Evolutionary conservation across 2,329 filamentous ascomycete species (phyloP).

Genomic region (Dissoconium aciculare): DNA sequence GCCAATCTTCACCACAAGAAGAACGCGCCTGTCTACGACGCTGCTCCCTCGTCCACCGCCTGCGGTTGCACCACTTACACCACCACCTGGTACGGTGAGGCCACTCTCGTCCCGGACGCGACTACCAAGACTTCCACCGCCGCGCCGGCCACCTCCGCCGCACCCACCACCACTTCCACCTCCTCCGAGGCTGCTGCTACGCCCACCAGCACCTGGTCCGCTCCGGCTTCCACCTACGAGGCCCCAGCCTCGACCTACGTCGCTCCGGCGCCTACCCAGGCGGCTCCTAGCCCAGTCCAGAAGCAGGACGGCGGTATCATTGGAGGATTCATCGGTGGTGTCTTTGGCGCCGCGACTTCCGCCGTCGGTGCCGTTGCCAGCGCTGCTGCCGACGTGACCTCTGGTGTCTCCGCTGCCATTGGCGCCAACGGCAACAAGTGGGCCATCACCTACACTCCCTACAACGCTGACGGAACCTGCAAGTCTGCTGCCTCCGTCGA

Average conservation of each 20-base stretch:
- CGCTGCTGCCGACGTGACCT: too few species aligned
- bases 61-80: slow-evolving; percentile 65
- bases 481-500: slow-evolving; percentile 27
- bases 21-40: neutral
- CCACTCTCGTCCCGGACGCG: slow-evolving; percentile 28
- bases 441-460: slow-evolving; percentile 37
- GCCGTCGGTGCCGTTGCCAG: slow-evolving; percentile 1
- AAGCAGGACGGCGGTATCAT: slow-evolving; percentile 2
- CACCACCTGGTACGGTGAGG: slow-evolving; percentile 52
- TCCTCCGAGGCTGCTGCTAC: slow-evolving; percentile 3
- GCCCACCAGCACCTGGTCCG: slow-evolving; percentile 17
- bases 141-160: slow-evolving; percentile 6
- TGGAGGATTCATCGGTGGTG: slow-evolving; percentile 2
- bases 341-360: neutral
- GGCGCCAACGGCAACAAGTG: slow-evolving; percentile 30
- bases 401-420: slow-evolving; percentile 7
- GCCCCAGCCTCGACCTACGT: slow-evolving; percentile 14
- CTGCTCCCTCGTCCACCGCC: slow-evolving; percentile 2
- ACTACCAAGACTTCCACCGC: slow-evolving; percentile 7
- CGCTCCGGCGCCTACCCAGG: slow-evolving; percentile 9
- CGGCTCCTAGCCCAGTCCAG: slow-evolving; percentile 1
- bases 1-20: slow-evolving; percentile 10
- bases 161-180: slow-evolving; percentile 4
- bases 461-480: slow-evolving; percentile 29
- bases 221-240: slow-evolving; percentile 21